phyloP scores from a whole-genome alignment of 352 stramenopile genomes.

The Aphanomyces stellatus region DNA sequence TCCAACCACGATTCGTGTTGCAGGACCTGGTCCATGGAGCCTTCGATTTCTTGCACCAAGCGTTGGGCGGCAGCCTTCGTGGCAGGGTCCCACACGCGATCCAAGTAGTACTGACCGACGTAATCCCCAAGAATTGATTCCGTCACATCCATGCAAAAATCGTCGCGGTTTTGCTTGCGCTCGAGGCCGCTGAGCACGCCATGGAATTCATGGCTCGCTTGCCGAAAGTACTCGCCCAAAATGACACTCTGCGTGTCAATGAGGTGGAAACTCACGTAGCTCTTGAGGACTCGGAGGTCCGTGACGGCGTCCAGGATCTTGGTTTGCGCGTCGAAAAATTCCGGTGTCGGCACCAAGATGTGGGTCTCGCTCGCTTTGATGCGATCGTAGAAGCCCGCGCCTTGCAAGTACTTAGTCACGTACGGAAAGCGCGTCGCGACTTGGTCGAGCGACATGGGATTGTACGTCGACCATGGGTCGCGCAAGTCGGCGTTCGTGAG shows the following conservation, averaged over 20 bases:
- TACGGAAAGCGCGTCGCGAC: slow-evolving; percentile 11
- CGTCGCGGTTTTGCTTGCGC: neutral
- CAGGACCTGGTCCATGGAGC: slow-evolving; percentile 45
- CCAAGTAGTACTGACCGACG: slow-evolving; percentile 60
- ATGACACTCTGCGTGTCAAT: neutral
- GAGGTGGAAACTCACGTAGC: slow-evolving; percentile 7
- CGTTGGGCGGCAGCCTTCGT: slow-evolving; percentile 36
- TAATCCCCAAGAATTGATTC: slow-evolving; percentile 47
- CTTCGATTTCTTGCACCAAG: slow-evolving; percentile 54
- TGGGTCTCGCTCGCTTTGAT: neutral
- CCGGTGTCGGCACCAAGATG: neutral
- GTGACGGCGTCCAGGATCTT: neutral
- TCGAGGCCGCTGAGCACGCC: neutral
- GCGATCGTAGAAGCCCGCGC: neutral
- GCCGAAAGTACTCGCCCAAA: neutral
- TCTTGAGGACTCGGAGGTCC: slow-evolving; percentile 6
- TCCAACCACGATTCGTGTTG: slow-evolving; percentile 67
- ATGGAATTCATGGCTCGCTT: neutral
- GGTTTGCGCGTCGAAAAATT: neutral
- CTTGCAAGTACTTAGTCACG: neutral
- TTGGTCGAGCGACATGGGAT: slow-evolving; percentile 43
- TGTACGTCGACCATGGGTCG: slow-evolving; percentile 55
- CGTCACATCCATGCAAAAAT: slow-evolving; percentile 33
- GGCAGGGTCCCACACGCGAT: slow-evolving; percentile 41
- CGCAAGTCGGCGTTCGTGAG: slow-evolving; percentile 57